Conservation (phyloP, 1,284 basidiomycete species). For the Xanthoconium separans region DNA sequence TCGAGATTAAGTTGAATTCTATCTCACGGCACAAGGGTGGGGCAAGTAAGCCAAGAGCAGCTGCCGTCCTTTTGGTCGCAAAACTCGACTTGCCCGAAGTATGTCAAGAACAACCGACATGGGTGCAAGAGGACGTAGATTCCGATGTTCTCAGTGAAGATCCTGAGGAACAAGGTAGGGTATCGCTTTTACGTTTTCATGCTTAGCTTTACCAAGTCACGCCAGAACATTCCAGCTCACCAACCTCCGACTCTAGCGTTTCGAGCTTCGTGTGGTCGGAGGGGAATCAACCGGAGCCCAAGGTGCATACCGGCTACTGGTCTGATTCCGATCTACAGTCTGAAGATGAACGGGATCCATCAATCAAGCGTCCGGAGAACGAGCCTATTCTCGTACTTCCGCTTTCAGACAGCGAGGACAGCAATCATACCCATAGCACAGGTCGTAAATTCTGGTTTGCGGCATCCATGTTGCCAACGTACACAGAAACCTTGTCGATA, state of each 20-base stretch:
- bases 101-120: neutral
- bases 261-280: constrained; percentile 16
- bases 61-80: constrained; percentile 17
- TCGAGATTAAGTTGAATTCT: constrained; percentile 36
- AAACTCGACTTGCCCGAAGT: constrained; percentile 16
- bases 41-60: constrained; percentile 9
- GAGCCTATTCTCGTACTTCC: constrained; percentile 2
- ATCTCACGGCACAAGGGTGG: constrained; percentile 10
- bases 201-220: neutral
- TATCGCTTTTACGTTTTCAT: neutral
- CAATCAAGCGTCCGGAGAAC: constrained; percentile 9
- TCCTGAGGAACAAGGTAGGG: constrained; percentile 13
- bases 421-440: neutral
- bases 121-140: neutral
- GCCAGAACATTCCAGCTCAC: constrained; percentile 13
- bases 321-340: constrained; percentile 25
- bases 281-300: constrained; percentile 8
- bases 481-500: constrained; percentile 40
- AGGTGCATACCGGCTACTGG: constrained; percentile 24
- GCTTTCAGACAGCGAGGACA: constrained; percentile 14
- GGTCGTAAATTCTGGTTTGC: constrained; percentile 18
- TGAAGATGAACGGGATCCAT: constrained; percentile 19
- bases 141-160: constrained; percentile 5
- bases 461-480: constrained; percentile 36
- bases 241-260: constrained; percentile 10